Conservation (phyloP, 805 yeast species). For the Hanseniaspora pseudoguilliermondii region DNA sequence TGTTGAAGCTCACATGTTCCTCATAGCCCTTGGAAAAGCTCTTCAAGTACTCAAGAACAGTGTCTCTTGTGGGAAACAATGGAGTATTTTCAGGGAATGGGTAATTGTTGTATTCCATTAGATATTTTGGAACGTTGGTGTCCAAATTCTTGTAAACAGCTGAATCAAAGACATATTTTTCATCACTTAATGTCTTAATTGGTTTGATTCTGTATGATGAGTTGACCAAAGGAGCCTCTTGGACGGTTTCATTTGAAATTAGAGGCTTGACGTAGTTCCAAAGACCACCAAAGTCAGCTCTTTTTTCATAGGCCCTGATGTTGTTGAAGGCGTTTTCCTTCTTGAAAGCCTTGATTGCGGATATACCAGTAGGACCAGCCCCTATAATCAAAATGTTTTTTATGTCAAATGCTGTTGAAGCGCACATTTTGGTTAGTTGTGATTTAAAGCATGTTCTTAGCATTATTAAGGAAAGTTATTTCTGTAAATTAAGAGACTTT, state of each 20-base stretch:
- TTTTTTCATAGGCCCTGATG: slow-evolving; percentile 47
- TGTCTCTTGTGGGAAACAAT: slow-evolving; percentile 45
- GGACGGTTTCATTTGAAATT: slow-evolving; percentile 17
- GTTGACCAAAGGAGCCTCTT: slow-evolving; percentile 24
- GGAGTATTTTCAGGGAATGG: slow-evolving; percentile 38
- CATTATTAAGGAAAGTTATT: background rate
- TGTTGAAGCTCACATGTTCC: slow-evolving; percentile 32
- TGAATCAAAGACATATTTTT: slow-evolving; percentile 32
- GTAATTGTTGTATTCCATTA: slow-evolving; percentile 49
- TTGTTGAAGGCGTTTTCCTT: slow-evolving; percentile 35
- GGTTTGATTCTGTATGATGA: slow-evolving; percentile 19
- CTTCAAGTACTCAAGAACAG: slow-evolving; percentile 46
- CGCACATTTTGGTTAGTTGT: background rate
- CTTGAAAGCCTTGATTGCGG: slow-evolving; percentile 45
- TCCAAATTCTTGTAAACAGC: slow-evolving; percentile 52
- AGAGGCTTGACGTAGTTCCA: slow-evolving; percentile 46
- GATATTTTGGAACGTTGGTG: slow-evolving; percentile 47
- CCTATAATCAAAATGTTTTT: slow-evolving; percentile 50
- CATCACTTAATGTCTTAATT: slow-evolving; percentile 9
- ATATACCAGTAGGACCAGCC: slow-evolving; percentile 61
- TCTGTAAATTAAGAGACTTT: too few species aligned
- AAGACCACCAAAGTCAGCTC: slow-evolving; percentile 50
- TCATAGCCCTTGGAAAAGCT: slow-evolving; percentile 37
- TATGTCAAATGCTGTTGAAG: slow-evolving; percentile 11
- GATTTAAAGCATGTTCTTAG: background rate